These are phyloP conservation scores for Rhodotorula glutinis DNA, from an alignment of 1,284 basidiomycete genomes.

Conservation along the genomic window DNA sequence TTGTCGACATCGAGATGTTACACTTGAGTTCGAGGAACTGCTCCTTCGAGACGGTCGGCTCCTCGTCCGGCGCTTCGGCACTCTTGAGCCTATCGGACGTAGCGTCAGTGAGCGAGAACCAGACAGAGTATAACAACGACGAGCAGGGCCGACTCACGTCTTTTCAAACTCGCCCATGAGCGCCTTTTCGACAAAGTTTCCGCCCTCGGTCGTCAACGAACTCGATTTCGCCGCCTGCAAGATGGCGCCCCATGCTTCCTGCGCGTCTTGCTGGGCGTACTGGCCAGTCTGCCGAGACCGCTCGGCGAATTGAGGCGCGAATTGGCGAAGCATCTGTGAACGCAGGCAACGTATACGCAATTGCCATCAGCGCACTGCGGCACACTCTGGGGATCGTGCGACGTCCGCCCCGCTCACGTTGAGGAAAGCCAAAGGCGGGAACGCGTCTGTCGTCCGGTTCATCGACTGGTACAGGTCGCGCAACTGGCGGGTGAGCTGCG, in stretches of 20 bases:
- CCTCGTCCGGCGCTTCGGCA: conserved; percentile 75
- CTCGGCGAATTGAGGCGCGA: conserved; percentile 91
- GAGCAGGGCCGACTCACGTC: conserved; percentile 65
- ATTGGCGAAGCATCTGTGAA: conserved; percentile 60
- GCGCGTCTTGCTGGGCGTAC: conserved; percentile 93
- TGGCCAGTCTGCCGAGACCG: conserved; percentile 55
- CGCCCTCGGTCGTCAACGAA: conserved; percentile 47
- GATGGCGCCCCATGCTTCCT: conserved; percentile 87
- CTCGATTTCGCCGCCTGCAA: conserved; percentile 68
- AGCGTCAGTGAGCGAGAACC: neutral
- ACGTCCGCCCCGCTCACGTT: conserved; percentile 44
- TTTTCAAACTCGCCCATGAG: conserved; percentile 77
- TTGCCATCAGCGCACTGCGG: neutral
- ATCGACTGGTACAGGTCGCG: conserved; percentile 71
- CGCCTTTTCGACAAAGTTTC: conserved; percentile 72
- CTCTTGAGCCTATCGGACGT: conserved; percentile 61
- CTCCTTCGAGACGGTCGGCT: conserved; percentile 63
- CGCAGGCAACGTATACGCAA: neutral
- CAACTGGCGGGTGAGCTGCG: conserved; percentile 56
- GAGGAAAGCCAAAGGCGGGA: conserved; percentile 73
- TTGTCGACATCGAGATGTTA: conserved; percentile 81
- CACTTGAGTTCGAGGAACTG: conserved; percentile 85
- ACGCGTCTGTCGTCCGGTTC: conserved; percentile 69
- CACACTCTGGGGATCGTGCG: too few species aligned
- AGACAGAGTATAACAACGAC: too few species aligned